These are phyloP conservation scores for Lablab purpureus DNA, from an alignment of 306 rosid genomes.

Conservation along the genomic window DNA sequence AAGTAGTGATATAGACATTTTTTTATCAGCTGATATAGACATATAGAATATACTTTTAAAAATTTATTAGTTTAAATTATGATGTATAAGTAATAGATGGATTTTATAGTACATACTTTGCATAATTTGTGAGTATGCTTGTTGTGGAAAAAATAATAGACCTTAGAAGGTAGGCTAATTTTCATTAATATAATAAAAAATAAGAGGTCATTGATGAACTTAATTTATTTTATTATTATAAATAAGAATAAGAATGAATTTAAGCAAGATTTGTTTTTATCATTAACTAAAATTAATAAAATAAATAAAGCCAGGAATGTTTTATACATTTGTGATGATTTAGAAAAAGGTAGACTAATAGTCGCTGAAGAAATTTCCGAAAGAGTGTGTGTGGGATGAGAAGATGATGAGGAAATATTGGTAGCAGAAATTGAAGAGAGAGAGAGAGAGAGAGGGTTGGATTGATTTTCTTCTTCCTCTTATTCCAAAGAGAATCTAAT, in stretches of 20 bases:
- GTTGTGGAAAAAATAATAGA: not conserved
- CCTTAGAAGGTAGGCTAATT: not conserved
- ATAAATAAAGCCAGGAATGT: not conserved
- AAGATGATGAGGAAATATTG: slow-evolving; percentile 29
- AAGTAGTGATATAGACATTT: too few relatives aligned
- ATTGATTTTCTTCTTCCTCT: slow-evolving; percentile 31
- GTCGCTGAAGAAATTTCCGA: slow-evolving; percentile 40
- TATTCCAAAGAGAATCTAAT: slow-evolving; percentile 28
- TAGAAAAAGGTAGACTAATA: not conserved
- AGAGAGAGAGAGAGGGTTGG: slow-evolving; percentile 28
- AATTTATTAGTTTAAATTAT: not conserved
- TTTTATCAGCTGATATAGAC: too few relatives aligned
- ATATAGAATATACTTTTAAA: too few relatives aligned
- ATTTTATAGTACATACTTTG: not conserved
- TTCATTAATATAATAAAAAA: not conserved
- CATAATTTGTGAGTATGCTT: not conserved
- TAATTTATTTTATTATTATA: not conserved
- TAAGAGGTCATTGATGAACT: not conserved
- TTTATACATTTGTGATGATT: not conserved
- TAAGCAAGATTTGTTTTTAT: too few relatives aligned
- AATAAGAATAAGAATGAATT: not conserved
- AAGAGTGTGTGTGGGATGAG: slow-evolving; percentile 6
- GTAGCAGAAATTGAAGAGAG: slow-evolving; percentile 36
- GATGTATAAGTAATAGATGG: not conserved
- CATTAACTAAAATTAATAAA: too few relatives aligned